phyloP scores from a whole-genome alignment of 805 yeast species.

The Kodamaea kaohsiungensis region DNA sequence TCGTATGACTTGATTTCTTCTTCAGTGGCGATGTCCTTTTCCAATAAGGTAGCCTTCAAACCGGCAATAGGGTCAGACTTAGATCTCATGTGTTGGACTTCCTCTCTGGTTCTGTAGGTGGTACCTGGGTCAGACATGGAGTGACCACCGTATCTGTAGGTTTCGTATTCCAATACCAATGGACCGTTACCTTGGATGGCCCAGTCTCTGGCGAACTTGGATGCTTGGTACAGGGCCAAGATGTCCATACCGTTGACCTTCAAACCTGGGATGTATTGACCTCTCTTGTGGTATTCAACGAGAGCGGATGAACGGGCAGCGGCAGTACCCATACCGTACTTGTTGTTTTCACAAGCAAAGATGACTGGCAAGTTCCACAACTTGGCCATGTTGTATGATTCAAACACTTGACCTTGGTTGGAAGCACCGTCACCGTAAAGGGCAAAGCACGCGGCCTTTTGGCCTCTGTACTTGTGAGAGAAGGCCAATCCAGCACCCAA shows the following conservation, averaged over 20 bases:
- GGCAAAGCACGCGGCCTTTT: conserved; percentile 76
- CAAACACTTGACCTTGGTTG: conserved; percentile 99
- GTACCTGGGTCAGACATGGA: conserved; percentile 99
- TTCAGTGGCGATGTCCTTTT: conserved; percentile 84
- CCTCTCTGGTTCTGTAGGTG: conserved; percentile 99
- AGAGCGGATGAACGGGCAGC: conserved; percentile 96
- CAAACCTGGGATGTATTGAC: conserved; percentile 98
- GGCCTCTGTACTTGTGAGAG: conserved; percentile 92
- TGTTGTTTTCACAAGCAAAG: conserved; percentile 97
- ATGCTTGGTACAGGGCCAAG: conserved; percentile 91
- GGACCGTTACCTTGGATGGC: conserved; percentile 93
- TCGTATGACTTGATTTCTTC: conserved; percentile 93
- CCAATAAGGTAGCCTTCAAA: conserved; percentile 82
- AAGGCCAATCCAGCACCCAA: conserved; percentile 98
- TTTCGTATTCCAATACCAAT: conserved; percentile 92
- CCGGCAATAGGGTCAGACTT: conserved; percentile 98
- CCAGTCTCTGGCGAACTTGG: conserved; percentile 97
- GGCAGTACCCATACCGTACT: conserved; percentile 99
- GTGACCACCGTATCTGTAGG: conserved; percentile 99
- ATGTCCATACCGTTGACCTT: conserved; percentile 99
- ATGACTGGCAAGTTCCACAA: conserved; percentile 95
- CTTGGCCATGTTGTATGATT: conserved; percentile 98
- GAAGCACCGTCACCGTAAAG: conserved; percentile 99
- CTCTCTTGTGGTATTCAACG: conserved; percentile 97
- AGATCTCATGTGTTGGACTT: conserved; percentile 98